phyloP scores from a whole-genome alignment of 2,329 filamentous ascomycete species.

The Macrophomina phaseolina region DNA sequence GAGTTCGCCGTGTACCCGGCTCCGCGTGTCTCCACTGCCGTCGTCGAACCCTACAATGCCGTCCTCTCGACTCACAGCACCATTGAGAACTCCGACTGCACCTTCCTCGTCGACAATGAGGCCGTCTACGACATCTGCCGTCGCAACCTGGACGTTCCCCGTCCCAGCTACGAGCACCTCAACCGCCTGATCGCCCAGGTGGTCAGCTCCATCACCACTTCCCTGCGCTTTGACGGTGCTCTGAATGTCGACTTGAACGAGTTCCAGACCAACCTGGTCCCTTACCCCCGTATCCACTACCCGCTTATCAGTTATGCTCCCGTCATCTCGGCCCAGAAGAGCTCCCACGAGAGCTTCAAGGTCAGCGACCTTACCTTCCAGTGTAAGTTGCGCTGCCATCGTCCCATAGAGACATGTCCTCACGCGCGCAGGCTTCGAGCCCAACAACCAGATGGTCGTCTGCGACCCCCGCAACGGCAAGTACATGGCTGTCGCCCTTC shows the following conservation, averaged over 20 bases:
- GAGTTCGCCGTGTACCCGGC: slow-evolving; percentile 99
- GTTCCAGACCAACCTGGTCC: slow-evolving; percentile 99
- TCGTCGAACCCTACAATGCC: slow-evolving; percentile 99
- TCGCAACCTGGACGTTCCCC: slow-evolving; percentile 94
- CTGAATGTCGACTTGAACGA: slow-evolving; percentile 99
- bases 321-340: slow-evolving; percentile 93
- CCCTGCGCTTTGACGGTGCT: slow-evolving; percentile 96
- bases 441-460: slow-evolving; percentile 99
- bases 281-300: slow-evolving; percentile 99
- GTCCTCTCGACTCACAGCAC: slow-evolving; percentile 99
- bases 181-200: slow-evolving; percentile 99
- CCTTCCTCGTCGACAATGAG: slow-evolving; percentile 99
- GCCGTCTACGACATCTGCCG: slow-evolving; percentile 99
- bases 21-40: slow-evolving; percentile 93
- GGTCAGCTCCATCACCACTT: slow-evolving; percentile 97
- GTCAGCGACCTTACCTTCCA: slow-evolving; percentile 77
- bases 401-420: slow-evolving; percentile 46
- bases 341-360: slow-evolving; percentile 94
- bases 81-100: slow-evolving; percentile 98
- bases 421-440: slow-evolving; percentile 99
- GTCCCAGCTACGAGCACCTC: slow-evolving; percentile 97
- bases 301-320: slow-evolving; percentile 95
- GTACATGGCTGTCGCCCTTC: slow-evolving; percentile 98
- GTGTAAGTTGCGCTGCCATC: slow-evolving; percentile 57
- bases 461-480: slow-evolving; percentile 98